Conservation (phyloP, 208 protist genomes). For the Phytomonas sp. region DNA sequence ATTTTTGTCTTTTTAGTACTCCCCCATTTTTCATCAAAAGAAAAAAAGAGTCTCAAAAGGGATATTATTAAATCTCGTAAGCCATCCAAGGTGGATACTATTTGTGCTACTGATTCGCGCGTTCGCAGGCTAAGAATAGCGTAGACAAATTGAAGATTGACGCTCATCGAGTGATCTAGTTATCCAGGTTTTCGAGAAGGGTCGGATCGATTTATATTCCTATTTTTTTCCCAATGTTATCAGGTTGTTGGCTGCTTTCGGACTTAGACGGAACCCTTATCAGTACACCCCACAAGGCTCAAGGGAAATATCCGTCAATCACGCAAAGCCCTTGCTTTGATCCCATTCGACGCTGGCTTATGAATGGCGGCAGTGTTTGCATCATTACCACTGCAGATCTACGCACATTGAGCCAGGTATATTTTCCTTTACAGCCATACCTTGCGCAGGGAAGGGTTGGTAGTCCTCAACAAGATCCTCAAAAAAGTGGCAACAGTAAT, state of each 20-base stretch:
- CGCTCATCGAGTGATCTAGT: not conserved
- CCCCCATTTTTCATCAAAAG: conserved; percentile 1
- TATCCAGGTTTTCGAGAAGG: conserved; percentile 7
- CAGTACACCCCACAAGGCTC: conserved; percentile 76
- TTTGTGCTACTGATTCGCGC: conserved; percentile 9
- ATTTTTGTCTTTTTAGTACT: conserved; percentile 10
- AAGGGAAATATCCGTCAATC: conserved; percentile 63
- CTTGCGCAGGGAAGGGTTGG: conserved; percentile 6
- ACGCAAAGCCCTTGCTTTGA: conserved; percentile 48
- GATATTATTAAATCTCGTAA: not conserved
- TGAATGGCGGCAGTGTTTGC: conserved; percentile 66
- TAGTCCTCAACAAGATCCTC: not conserved
- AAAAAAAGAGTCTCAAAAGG: not conserved
- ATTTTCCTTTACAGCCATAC: conserved; percentile 36
- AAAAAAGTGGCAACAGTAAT: conserved; percentile 1
- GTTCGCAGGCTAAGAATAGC: not conserved
- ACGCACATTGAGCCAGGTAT: conserved; percentile 67
- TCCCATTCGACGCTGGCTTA: conserved; percentile 50
- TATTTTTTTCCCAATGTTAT: conserved; percentile 28
- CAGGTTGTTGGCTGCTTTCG: conserved; percentile 59
- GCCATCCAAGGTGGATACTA: conserved; percentile 2
- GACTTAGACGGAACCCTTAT: conserved; percentile 83
- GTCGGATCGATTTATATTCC: conserved; percentile 2
- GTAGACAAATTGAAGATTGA: not conserved
- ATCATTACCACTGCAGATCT: conserved; percentile 74